Conservation (phyloP, 768 basidiomycete species). For the Auricularia sp. region DNA sequence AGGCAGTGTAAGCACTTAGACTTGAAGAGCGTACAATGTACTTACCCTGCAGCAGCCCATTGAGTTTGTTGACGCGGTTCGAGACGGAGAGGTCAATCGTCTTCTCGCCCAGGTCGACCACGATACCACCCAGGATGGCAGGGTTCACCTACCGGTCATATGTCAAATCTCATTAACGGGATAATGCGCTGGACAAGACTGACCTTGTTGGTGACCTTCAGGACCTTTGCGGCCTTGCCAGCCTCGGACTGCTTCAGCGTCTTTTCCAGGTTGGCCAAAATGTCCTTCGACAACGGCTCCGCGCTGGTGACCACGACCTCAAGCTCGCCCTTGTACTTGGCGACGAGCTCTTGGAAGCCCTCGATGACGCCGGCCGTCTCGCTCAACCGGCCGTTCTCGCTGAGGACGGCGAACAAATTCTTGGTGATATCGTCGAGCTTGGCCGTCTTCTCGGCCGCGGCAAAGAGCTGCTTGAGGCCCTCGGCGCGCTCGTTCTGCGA, state of each 20-base stretch:
- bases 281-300: slow-evolving; percentile 63
- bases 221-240: slow-evolving; percentile 74
- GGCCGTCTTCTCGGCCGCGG: slow-evolving; percentile 70
- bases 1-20: background rate
- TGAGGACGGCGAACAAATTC: slow-evolving; percentile 82
- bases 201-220: slow-evolving; percentile 90
- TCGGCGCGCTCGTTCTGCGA: slow-evolving; percentile 63
- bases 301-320: slow-evolving; percentile 89
- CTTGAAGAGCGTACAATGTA: background rate
- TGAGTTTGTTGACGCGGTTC: slow-evolving; percentile 90
- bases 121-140: slow-evolving; percentile 78
- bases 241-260: slow-evolving; percentile 78
- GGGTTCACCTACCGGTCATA: slow-evolving; percentile 67
- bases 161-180: background rate
- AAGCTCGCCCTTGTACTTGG: slow-evolving; percentile 86
- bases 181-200: background rate
- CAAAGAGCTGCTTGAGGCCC: slow-evolving; percentile 58
- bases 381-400: slow-evolving; percentile 84
- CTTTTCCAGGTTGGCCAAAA: slow-evolving; percentile 69
- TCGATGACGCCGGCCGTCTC: slow-evolving; percentile 81
- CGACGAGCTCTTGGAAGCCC: slow-evolving; percentile 82
- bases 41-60: slow-evolving; percentile 76
- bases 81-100: slow-evolving; percentile 93
- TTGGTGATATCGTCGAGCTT: slow-evolving; percentile 56
- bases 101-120: slow-evolving; percentile 97